Evolutionary conservation across 2,329 filamentous ascomycete genomes (phyloP).

Genomic region (Neurospora sp.): DNA sequence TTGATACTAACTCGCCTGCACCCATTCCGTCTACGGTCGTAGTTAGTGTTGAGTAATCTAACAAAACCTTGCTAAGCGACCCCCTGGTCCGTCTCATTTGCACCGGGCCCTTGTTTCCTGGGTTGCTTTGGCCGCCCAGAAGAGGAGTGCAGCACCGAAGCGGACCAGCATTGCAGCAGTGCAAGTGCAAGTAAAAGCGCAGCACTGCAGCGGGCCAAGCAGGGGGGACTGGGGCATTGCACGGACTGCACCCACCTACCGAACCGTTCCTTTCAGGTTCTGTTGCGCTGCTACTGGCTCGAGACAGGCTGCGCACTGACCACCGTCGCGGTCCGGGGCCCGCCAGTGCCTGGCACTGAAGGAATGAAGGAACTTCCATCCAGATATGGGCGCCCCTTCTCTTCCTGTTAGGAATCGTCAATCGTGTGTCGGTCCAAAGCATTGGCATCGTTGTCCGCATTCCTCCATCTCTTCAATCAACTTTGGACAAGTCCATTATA

Average conservation of each 20-base stretch:
- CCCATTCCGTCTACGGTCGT: background rate
- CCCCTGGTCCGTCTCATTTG: background rate
- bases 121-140: background rate
- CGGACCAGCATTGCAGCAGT: background rate
- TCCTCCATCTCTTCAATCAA: background rate
- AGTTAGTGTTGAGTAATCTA: background rate
- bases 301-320: background rate
- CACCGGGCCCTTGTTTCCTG: background rate
- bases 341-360: background rate
- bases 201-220: background rate
- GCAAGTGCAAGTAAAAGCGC: background rate
- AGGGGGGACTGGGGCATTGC: background rate
- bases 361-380: background rate
- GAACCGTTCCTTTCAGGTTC: background rate
- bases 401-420: background rate
- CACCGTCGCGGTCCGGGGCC: background rate
- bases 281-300: background rate
- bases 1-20: background rate
- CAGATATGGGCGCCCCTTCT: background rate
- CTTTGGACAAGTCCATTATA: background rate
- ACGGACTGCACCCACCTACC: background rate
- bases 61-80: background rate
- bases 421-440: background rate
- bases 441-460: background rate
- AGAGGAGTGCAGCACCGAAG: background rate